Percentiles rank a stretch among this genome's conserved stretches.
Evolutionary conservation across 208 protist species (phyloP).

Genomic region (Trypanosomatidae sp.): DNA sequence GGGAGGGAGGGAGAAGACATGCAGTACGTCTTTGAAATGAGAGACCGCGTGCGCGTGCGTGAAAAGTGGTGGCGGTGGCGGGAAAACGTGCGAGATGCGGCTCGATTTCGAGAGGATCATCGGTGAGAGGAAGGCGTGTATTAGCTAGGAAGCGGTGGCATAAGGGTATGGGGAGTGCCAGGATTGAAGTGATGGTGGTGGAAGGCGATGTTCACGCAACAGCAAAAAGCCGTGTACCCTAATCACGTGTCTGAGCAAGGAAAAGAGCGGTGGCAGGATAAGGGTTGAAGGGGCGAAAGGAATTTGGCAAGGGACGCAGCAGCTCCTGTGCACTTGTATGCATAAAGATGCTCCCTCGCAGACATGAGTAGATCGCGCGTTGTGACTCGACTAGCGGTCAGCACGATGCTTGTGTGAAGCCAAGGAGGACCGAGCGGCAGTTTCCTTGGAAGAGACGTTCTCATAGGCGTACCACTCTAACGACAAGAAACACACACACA

Average conservation of each 20-base stretch:
- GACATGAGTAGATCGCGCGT: neutral
- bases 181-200: neutral
- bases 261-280: neutral
- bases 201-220: neutral
- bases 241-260: neutral
- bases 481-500: neutral
- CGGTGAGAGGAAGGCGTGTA: neutral
- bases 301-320: neutral
- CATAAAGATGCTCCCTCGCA: neutral
- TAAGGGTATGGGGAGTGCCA: neutral
- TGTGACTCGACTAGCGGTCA: neutral
- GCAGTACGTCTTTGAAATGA: neutral
- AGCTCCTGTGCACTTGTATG: neutral
- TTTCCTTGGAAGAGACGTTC: neutral
- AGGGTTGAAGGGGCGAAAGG: neutral
- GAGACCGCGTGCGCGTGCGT: neutral
- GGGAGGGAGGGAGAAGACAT: neutral
- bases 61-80: neutral
- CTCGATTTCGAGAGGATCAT: neutral
- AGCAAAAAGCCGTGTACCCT: neutral
- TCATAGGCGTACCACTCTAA: neutral
- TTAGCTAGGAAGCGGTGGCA: constrained; percentile 3
- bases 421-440: neutral
- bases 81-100: neutral
- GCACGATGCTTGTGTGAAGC: neutral